Base-by-base conservation (phyloP, 768 basidiomycete species). In the Mycena filopes region DNA sequence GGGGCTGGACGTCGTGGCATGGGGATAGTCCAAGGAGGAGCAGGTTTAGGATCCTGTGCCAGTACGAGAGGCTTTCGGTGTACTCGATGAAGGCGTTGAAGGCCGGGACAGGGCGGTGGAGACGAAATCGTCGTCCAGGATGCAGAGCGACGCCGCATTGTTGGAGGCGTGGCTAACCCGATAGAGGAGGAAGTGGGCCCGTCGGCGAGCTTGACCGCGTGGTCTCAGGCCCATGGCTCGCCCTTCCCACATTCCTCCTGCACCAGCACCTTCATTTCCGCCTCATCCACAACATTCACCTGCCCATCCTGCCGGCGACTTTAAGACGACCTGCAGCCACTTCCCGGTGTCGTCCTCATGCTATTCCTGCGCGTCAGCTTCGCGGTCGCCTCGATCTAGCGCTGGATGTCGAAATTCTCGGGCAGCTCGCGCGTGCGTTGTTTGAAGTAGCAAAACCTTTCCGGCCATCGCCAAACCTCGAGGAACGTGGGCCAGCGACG, bases 81-180 rank as follows among this genome's bases (percentile, higher is more conserved):
- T 53, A 55, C 11, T 41, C 23, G 28, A 38, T 55, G 29, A 63
- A 63, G 2, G 49, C 29, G 36, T 63, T 29, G 61, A 63, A 63
- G 26, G 61, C n/a, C 7, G 45, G 51, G 8, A 51, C 33, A n/a
- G 40, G 26, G 61, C 61, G 26, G 56, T 63, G 38, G 61, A 53
- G 31, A 26, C 16, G 38, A 63, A 63, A 23, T 63, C 54, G 25
- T 25, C 50, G 41, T 63, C 61, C 21, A 63, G 42, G n/a, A 63
- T 33, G 20, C 61, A 54, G 20, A 63, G 51, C 7, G 51, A 51
- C 4, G 49, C 43, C 10, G 54, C 61, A 23, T 63, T 43, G 49
- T 63, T 56, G 8, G 57, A 31, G 2, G 61, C 61, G 38, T 63
- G 61, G 61, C 51, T 51, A 31, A 63, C 36, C 12, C 51, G 47